Evolutionary conservation across 176 grass and related monocot genomes (phyloP).

Genomic region (Lolium rigidum): DNA sequence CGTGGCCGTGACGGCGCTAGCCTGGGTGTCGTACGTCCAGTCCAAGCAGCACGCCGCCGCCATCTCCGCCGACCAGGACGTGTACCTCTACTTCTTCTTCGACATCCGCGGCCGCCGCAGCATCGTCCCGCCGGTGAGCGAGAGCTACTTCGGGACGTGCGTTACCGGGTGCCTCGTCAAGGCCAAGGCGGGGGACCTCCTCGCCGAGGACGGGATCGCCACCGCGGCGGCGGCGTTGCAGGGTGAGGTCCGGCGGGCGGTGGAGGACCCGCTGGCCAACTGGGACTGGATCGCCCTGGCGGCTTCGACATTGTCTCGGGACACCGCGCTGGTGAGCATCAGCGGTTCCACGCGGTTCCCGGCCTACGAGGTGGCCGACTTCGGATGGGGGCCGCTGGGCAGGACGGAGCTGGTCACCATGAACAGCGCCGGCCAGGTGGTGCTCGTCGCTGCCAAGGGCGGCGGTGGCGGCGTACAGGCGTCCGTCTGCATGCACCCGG

Average conservation of each 20-base stretch:
- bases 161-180: not conserved
- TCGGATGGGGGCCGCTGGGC: not conserved
- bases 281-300: slow-evolving; percentile 21
- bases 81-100: slow-evolving; percentile 47
- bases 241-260: slow-evolving; percentile 23
- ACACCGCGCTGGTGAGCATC: slow-evolving; percentile 8
- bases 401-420: slow-evolving; percentile 1
- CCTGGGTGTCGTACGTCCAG: slow-evolving; percentile 47
- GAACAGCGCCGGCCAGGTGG: slow-evolving; percentile 11
- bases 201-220: not conserved
- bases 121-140: not conserved
- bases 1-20: slow-evolving; percentile 31
- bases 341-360: not conserved
- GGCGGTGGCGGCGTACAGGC: not conserved
- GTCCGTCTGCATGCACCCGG: not conserved
- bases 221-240: slow-evolving; percentile 12
- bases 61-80: slow-evolving; percentile 26
- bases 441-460: not conserved
- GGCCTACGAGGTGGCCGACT: not conserved
- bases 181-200: slow-evolving; percentile 24
- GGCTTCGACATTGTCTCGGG: not conserved
- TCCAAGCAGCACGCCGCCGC: not conserved
- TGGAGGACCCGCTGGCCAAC: slow-evolving; percentile 13
- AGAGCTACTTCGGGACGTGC: not conserved
- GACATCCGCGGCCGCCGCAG: slow-evolving; percentile 49